Base-by-base conservation (phyloP, 176 grass and related monocot species). In the Metroxylon sagu region DNA sequence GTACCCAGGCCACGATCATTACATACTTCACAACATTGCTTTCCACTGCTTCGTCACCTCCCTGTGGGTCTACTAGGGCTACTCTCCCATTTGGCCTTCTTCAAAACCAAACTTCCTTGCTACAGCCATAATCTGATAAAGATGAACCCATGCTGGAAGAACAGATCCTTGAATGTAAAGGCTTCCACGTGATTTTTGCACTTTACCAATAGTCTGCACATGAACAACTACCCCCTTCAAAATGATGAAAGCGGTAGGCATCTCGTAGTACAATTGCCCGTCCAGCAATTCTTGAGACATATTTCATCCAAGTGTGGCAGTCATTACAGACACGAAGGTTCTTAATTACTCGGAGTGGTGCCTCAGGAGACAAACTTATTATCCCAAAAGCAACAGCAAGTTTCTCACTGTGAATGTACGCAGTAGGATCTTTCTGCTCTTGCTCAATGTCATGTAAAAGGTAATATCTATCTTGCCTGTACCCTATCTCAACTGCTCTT, bases 161-260 rank as follows among this genome's bases (percentile, higher is more conserved):
- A 43, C 12, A 43, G 8, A 35, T 12, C 8, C 12, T 43, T 3
- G 7, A 43, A 43, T 43, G 10, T 14, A 43, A 14, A 43, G 35
- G 35, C 10, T 43, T 12, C 35, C 35, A 43, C 10, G 10, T 54
- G 19, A 54, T 54, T 21, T 19, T 18, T 19, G 18, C 1, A 19
- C 0, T 78, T 89, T 66, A 85, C 86, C 86, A 89, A 72, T 75
- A 89, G 29, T 82, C 86, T 72, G 74, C 74, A 66, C 86, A 89
- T 35, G 78, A 89, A 74, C 86, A 89, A 25, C 14, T 82, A 12
- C 86, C 78, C 0, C 53, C 73, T 29, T 54, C 71, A 76, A 85
- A 89, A 85, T 89, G 86, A 68, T 89, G 86, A 89, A 89, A 82
- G 58, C 86, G 70, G 59, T 85, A 85, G 26, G 80, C 74, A 57